These are phyloP conservation scores for Dillenia turbinata DNA, from an alignment of 164 flowering plant genomes.

Conservation along the genomic window DNA sequence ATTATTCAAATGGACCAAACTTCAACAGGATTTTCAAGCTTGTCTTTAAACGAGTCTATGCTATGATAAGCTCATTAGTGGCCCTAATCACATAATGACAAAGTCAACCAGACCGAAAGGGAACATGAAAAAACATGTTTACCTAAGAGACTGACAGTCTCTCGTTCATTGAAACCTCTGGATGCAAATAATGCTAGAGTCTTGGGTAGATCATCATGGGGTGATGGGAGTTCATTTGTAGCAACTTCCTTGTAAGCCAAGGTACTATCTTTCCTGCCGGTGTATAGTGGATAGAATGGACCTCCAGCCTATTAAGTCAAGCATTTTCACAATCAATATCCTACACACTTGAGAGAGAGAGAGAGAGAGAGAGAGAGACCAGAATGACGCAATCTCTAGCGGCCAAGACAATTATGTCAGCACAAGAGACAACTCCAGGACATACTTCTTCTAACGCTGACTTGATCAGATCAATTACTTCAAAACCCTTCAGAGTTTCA, in stretches of 20 bases:
- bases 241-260: slow-evolving; percentile 22
- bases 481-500: slow-evolving; percentile 40
- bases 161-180: slow-evolving; percentile 42
- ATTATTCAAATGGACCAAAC: too few species aligned
- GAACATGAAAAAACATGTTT: background rate
- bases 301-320: slow-evolving; percentile 44
- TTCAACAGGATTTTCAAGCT: too few species aligned
- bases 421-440: slow-evolving; percentile 59
- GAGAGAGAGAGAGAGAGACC: slow-evolving; percentile 15
- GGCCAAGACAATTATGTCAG: slow-evolving; percentile 58
- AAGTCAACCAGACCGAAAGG: background rate
- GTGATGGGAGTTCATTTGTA: slow-evolving; percentile 38
- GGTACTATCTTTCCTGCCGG: slow-evolving; percentile 52
- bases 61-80: too few species aligned
- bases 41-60: too few species aligned
- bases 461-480: slow-evolving; percentile 40
- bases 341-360: background rate
- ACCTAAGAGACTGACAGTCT: slow-evolving; percentile 52
- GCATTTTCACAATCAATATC: background rate
- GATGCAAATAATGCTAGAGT: slow-evolving; percentile 29
- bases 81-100: too few species aligned
- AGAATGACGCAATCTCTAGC: slow-evolving; percentile 47
- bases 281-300: slow-evolving; percentile 50
- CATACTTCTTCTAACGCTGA: slow-evolving; percentile 40
- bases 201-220: slow-evolving; percentile 22